Conservation (phyloP, 495 filamentous ascomycete species). For the Acidomyces sp. region DNA sequence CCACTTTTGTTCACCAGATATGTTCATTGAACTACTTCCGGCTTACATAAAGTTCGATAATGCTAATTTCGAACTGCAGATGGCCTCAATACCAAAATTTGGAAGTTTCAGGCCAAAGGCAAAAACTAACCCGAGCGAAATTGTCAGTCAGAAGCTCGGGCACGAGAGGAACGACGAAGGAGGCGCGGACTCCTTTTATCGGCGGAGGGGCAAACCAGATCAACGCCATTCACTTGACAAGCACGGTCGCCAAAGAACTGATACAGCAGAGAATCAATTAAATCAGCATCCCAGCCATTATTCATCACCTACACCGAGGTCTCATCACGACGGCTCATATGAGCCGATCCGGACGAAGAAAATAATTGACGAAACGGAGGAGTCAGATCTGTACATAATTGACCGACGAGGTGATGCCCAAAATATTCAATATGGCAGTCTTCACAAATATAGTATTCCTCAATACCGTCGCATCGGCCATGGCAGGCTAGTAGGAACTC, state of each 20-base stretch:
- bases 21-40: too few relatives aligned
- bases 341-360: not conserved
- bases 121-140: not conserved
- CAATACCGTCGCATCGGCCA: conserved; percentile 44
- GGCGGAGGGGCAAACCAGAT: too few relatives aligned
- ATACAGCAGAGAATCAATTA: too few relatives aligned
- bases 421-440: conserved; percentile 47
- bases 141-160: too few relatives aligned
- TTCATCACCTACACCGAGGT: too few relatives aligned
- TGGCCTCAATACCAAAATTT: conserved; percentile 23
- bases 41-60: not conserved
- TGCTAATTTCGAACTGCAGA: not conserved
- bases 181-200: too few relatives aligned
- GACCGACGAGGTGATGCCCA: conserved; percentile 44
- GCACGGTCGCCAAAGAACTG: too few relatives aligned
- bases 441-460: conserved; percentile 49
- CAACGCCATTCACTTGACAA: too few relatives aligned
- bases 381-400: conserved; percentile 11
- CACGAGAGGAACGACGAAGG: too few relatives aligned
- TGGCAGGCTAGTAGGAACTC: conserved; percentile 44
- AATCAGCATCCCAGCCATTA: too few relatives aligned
- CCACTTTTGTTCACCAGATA: too few relatives aligned
- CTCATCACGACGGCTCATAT: not conserved
- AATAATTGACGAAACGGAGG: not conserved
- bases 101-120: conserved; percentile 25